Evolutionary conservation across 768 basidiomycete genomes (phyloP).

Genomic region (Tremella fuciformis): DNA sequence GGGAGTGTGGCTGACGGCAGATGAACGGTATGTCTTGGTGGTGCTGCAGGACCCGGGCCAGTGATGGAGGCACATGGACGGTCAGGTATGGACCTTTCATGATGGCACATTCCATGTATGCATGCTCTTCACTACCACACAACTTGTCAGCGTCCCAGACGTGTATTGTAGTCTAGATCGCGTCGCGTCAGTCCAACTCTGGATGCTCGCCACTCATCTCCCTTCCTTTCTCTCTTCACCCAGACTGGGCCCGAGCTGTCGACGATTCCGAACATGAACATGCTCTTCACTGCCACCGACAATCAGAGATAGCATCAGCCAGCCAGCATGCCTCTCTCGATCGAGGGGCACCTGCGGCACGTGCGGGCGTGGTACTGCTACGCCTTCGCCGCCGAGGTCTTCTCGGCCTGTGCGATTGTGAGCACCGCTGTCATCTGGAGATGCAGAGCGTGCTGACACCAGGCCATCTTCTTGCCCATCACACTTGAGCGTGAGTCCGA

Average conservation of each 20-base stretch:
- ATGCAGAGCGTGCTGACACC: not conserved
- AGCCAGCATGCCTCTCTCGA: not conserved
- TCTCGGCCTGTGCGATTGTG: constrained; percentile 38
- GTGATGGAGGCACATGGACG: constrained; percentile 9
- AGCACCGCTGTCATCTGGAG: constrained; percentile 1
- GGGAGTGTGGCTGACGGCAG: constrained; percentile 52
- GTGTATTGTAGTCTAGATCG: too few relatives aligned
- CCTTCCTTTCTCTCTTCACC: too few relatives aligned
- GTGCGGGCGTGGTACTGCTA: constrained; percentile 45
- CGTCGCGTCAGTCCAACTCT: too few relatives aligned
- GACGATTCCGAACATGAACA: not conserved
- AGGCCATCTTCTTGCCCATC: constrained; percentile 50
- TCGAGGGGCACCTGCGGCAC: constrained; percentile 5
- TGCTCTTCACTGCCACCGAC: not conserved
- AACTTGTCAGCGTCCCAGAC: too few relatives aligned
- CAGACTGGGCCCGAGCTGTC: not conserved
- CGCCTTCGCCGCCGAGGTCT: constrained; percentile 47
- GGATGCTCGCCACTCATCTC: too few relatives aligned
- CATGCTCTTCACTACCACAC: not conserved
- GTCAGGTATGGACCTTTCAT: not conserved
- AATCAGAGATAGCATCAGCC: not conserved
- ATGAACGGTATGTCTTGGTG: constrained; percentile 74
- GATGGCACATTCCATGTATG: not conserved
- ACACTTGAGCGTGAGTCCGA: constrained; percentile 44
- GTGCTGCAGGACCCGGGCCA: constrained; percentile 49